Evolutionary conservation across 768 basidiomycete genomes (phyloP).

Genomic region (Mycena epipterygia): DNA sequence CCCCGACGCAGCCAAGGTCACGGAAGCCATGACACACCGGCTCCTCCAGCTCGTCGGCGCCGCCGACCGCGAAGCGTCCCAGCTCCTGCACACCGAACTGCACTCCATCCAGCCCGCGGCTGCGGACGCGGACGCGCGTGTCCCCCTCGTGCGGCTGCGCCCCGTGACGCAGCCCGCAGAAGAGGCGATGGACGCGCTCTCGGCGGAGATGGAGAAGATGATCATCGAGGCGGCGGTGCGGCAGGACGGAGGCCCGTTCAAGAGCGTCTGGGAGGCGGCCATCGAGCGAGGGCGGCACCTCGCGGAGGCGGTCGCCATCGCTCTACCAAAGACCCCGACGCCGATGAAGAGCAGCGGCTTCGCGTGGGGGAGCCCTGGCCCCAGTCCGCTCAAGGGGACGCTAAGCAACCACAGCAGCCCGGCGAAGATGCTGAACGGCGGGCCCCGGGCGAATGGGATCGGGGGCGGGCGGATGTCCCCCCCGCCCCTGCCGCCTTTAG

Average conservation of each 20-base stretch:
- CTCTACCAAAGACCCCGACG: slow-evolving; percentile 1
- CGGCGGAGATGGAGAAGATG: slow-evolving; percentile 74
- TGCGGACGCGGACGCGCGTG: slow-evolving; percentile 50
- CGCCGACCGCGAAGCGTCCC: slow-evolving; percentile 71
- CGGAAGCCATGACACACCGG: slow-evolving; percentile 59
- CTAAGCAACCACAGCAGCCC: neutral
- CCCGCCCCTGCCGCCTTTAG: slow-evolving; percentile 14
- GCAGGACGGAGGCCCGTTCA: slow-evolving; percentile 68
- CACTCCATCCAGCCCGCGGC: slow-evolving; percentile 61
- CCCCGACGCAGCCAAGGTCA: slow-evolving; percentile 55
- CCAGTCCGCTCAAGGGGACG: slow-evolving; percentile 12
- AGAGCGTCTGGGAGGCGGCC: slow-evolving; percentile 65
- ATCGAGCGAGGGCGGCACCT: slow-evolving; percentile 41
- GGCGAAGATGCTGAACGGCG: neutral
- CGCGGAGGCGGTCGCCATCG: neutral
- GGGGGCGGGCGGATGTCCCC: slow-evolving; percentile 10
- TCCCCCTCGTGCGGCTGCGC: slow-evolving; percentile 54
- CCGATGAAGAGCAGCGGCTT: slow-evolving; percentile 14
- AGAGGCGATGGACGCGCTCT: slow-evolving; percentile 57
- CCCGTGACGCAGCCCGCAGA: slow-evolving; percentile 48
- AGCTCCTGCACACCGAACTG: slow-evolving; percentile 67
- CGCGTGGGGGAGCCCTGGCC: neutral
- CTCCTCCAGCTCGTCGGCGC: slow-evolving; percentile 57
- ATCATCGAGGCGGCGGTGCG: slow-evolving; percentile 74
- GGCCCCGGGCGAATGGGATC: slow-evolving; percentile 1